Evolutionary conservation across 768 basidiomycete genomes (phyloP).

Genomic region (Nevesoporus exiguus): DNA sequence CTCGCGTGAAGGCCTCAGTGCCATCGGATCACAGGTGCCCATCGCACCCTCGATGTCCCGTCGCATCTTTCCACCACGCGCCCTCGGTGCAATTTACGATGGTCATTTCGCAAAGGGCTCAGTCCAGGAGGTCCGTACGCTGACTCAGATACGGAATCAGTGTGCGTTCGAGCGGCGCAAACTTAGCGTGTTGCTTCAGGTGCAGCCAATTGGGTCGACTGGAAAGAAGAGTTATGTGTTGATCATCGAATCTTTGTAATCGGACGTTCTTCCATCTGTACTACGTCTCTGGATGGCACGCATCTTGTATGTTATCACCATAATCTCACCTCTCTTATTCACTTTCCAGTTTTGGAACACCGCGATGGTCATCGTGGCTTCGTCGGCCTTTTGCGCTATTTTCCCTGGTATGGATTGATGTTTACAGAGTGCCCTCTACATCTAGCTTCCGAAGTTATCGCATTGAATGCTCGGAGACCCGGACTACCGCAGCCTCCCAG

Average conservation of each 20-base stretch:
- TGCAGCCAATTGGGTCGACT: not conserved
- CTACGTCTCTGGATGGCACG: not conserved
- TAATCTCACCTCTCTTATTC: not conserved
- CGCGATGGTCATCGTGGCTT: not conserved
- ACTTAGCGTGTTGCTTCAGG: slow-evolving; percentile 19
- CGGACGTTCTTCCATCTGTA: not conserved
- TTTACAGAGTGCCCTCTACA: too few relatives aligned
- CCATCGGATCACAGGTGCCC: slow-evolving; percentile 23
- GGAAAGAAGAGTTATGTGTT: slow-evolving; percentile 10
- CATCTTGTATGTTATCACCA: not conserved
- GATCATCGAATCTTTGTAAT: slow-evolving; percentile 27
- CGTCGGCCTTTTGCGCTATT: too few relatives aligned
- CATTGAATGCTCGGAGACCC: too few relatives aligned
- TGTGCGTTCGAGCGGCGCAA: slow-evolving; percentile 33
- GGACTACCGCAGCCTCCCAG: too few relatives aligned
- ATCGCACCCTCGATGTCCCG: slow-evolving; percentile 9
- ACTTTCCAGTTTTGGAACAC: slow-evolving; percentile 1
- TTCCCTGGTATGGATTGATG: not conserved
- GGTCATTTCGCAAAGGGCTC: slow-evolving; percentile 15
- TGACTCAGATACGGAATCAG: slow-evolving; percentile 31
- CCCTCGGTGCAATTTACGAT: slow-evolving; percentile 20
- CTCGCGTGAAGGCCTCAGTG: slow-evolving; percentile 18
- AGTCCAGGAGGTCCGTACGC: slow-evolving; percentile 23
- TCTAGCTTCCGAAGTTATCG: too few relatives aligned
- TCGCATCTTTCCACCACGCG: slow-evolving; percentile 14